Conservation (phyloP, 2,329 filamentous ascomycete genomes). For the Cladophialophora chaetospira region DNA sequence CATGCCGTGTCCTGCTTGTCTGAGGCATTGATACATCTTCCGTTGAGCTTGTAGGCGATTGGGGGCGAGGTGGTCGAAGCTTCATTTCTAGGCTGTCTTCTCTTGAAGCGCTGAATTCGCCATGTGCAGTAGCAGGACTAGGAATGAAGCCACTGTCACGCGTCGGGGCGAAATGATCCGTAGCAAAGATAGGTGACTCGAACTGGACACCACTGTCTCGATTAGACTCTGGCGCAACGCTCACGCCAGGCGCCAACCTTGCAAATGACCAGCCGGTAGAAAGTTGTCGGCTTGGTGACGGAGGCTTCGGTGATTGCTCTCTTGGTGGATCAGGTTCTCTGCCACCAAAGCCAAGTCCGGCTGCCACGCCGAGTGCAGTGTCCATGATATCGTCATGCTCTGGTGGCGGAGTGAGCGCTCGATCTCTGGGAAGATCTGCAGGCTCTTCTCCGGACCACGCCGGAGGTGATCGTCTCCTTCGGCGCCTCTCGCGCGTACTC, state of each 20-base stretch:
- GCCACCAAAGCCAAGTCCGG: constrained; percentile 30
- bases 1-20: constrained; percentile 1
- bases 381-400: constrained; percentile 33
- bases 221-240: constrained; percentile 29
- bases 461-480: constrained; percentile 29
- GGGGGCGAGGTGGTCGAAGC: constrained; percentile 28
- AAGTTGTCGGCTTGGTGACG: constrained; percentile 15
- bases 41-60: constrained; percentile 33
- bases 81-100: constrained; percentile 16
- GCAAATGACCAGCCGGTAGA: constrained; percentile 31
- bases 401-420: constrained; percentile 30
- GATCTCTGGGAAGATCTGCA: constrained; percentile 30
- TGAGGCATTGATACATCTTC: constrained; percentile 26
- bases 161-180: constrained; percentile 28
- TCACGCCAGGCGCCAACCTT: constrained; percentile 15
- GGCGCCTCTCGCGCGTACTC: constrained; percentile 32
- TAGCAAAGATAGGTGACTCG: constrained; percentile 45
- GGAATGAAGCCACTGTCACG: constrained; percentile 50
- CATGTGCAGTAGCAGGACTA: constrained; percentile 27
- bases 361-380: constrained; percentile 33
- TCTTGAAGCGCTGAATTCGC: constrained; percentile 7
- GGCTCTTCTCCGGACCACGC: constrained; percentile 31
- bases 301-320: constrained; percentile 4
- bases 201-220: constrained; percentile 50
- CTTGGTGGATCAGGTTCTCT: constrained; percentile 10